Evolutionary conservation across 352 stramenopile genomes (phyloP).

Genomic region (Globisporangium parvum): DNA sequence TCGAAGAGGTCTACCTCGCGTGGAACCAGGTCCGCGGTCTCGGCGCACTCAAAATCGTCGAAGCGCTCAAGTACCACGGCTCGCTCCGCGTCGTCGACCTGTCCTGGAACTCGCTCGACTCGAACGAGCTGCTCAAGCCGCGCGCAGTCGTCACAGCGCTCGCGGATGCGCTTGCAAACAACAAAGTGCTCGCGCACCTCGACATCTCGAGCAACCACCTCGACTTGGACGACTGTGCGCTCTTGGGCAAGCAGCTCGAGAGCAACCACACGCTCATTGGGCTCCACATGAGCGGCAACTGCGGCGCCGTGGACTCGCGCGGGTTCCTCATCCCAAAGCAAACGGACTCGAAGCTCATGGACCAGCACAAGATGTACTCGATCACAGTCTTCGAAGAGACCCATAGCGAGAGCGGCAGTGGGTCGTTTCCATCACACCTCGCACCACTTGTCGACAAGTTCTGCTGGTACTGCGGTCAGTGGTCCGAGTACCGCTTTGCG

Average conservation of each 20-base stretch:
- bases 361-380: conserved; percentile 77
- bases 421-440: conserved; percentile 42
- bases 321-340: conserved; percentile 60
- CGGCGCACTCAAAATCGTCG: conserved; percentile 64
- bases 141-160: conserved; percentile 48
- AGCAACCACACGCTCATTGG: conserved; percentile 69
- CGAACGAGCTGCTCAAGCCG: conserved; percentile 34
- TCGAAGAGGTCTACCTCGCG: conserved; percentile 72
- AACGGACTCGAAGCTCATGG: conserved; percentile 27
- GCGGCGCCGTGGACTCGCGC: conserved; percentile 49
- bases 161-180: conserved; percentile 60
- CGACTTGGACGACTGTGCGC: conserved; percentile 47
- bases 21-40: conserved; percentile 73
- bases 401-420: conserved; percentile 49
- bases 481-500: conserved; percentile 67
- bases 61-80: conserved; percentile 67
- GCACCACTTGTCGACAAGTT: conserved; percentile 52
- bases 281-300: conserved; percentile 76
- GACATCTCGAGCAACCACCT: conserved; percentile 71
- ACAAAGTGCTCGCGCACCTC: conserved; percentile 66
- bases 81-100: conserved; percentile 64
- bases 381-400: conserved; percentile 69
- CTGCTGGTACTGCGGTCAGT: conserved; percentile 77
- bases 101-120: conserved; percentile 74
- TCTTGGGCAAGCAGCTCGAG: conserved; percentile 59